Evolutionary conservation across 1,139 yeast genomes (phyloP), one percentile per base, ranked within the genome.

Genomic region (Saccharomyces hybrid): DNA sequence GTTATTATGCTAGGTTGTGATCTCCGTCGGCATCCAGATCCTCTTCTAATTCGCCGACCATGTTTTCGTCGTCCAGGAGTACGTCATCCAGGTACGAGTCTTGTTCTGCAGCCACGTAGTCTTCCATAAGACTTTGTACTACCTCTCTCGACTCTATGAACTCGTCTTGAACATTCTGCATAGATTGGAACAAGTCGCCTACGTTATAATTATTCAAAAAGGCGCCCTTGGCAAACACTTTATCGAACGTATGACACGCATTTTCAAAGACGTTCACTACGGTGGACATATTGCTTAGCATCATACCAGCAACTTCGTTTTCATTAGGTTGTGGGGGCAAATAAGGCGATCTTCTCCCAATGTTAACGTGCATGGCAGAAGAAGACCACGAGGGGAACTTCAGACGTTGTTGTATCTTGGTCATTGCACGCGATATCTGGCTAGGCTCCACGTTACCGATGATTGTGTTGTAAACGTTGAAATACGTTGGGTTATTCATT

Each of bases 341-440:
- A 67, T 80, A 84, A 2, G 91, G 86, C 2, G 96, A 86, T 61
- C 82, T 82, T 57, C 81, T 78, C 1, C 96, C 93, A 53, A 84
- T 76, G 4, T 93, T 91, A 0, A 90, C 76, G 65, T 88, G 95
- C 4, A 90, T 78, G 11, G 93, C 80, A 0, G 93, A 82, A 0
- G 96, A 83, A 0, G 91, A 82, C 88, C 96, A 88, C 0, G 96
- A 95, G 2, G 88, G 89, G 73, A 90, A 93, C 42, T 81, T 78
- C 0, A 90, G 78, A 52, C 97, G 75, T 58, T 85, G 88, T 58
- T 91, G 86, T 2, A 93, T 85, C 59, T 89, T 84, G 16, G 84
- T 71, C 26, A 87, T 75, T 0, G 96, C 95, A 69, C 88, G 89
- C 62, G 89, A 84, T 4, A 91, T 80, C 62, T 90, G 96, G 4